These are phyloP conservation scores for Musa balbisiana DNA, from an alignment of 202 grass and related monocot species.

Conservation along the genomic window DNA sequence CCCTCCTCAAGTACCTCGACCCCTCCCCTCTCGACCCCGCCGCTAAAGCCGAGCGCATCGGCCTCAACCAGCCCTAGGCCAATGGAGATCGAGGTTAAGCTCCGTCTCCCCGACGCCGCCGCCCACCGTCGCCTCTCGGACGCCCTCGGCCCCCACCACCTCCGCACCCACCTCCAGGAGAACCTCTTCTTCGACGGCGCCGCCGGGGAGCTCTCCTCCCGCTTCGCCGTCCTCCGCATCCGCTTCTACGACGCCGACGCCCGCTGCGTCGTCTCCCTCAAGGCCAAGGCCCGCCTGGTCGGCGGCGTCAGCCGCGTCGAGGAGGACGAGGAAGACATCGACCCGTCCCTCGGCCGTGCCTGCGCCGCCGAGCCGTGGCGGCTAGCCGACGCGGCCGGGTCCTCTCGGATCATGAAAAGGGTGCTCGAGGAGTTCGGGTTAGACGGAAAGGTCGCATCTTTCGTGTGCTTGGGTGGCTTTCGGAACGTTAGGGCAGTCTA, in stretches of 20 bases:
- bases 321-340: conserved; percentile 66
- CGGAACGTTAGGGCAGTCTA: conserved; percentile 66
- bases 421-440: conserved; percentile 47
- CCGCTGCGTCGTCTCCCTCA: conserved; percentile 61
- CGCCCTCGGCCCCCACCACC: conserved; percentile 43
- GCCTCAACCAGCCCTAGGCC: conserved; percentile 23
- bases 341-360: conserved; percentile 44
- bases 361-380: conserved; percentile 43
- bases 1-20: conserved; percentile 53
- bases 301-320: conserved; percentile 66
- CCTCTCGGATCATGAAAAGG: conserved; percentile 38
- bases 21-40: conserved; percentile 39
- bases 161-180: conserved; percentile 56
- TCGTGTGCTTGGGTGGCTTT: conserved; percentile 56
- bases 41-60: conserved; percentile 64
- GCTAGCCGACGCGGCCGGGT: conserved; percentile 30
- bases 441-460: conserved; percentile 19
- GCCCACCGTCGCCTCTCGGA: conserved; percentile 58
- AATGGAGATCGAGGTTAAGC: conserved; percentile 76
- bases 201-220: conserved; percentile 46
- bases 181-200: conserved; percentile 74
- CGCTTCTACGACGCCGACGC: conserved; percentile 51
- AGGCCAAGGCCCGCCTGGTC: conserved; percentile 42
- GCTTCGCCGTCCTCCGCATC: conserved; percentile 52
- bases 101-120: conserved; percentile 57